Base-by-base conservation (phyloP, 352 stramenopile genomes). In the Globisporangium solare region DNA sequence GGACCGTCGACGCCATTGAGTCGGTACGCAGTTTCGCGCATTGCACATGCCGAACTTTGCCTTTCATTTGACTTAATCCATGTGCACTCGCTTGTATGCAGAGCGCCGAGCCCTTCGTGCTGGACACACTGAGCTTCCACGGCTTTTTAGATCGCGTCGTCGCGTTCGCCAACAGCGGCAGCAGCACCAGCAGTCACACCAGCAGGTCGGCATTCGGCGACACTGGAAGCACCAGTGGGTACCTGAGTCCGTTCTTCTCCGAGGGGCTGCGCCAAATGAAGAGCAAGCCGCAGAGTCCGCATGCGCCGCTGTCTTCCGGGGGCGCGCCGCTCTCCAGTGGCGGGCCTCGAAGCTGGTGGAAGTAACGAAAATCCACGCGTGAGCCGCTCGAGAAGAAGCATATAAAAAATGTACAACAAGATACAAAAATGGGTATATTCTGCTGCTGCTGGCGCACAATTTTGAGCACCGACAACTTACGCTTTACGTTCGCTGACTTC, bases 121-220 rank as follows among this genome's bases (percentile, higher is more conserved):
- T 92, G 32, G 83, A 92, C 18, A 61, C 66, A 31, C 70, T 63
- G 15, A 59, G 62, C 6, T 86, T 90, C 45, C 70, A 76, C 64
- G 60, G 64, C 14, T 92, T 92, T 41, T 64, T 92, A 24, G 77
- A 88, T 43, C 79, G 78, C 32, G 74, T 82, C 2, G 43, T 89
- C 13, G 58, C 72, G 17, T 88, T 88, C 50, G 73, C 76, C 3
- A 86, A 83, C 59, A 68, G 52, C 51, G 60, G 40, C 15, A 57
- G 14, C 59, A 68, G 52, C 51, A 61, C 37, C 15, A 57, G 14
- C 39, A 86, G 24, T 27, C 24, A 83, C 57, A 68, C 49, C 51
- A 61, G 40, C 15, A 57, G 8, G 31, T 42, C 49, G 11, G 61
- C 27, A 47, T 59, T 37, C 6, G 24, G 40, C 40, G 59, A 63